A percentile compares a stretch with the other conserved stretches of the same genome.
Evolutionary conservation across 2,329 filamentous ascomycete species (phyloP).

Genomic region (Fusarium sp.): DNA sequence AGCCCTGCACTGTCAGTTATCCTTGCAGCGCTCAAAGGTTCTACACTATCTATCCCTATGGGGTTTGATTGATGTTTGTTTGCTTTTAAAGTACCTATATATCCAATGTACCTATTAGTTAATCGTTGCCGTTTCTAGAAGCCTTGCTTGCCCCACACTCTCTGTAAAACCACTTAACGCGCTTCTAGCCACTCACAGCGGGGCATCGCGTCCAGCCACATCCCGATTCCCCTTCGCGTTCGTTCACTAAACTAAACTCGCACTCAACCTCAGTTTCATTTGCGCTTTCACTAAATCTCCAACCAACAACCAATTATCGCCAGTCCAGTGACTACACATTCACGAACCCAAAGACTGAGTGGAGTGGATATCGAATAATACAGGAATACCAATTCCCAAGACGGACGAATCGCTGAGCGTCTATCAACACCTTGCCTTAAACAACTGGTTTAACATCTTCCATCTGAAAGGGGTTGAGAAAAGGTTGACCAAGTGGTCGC

Average conservation of each 20-base stretch:
- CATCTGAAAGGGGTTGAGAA: slow-evolving; percentile 20
- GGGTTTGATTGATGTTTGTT: not conserved
- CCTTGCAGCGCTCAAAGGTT: not conserved
- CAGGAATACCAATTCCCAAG: not conserved
- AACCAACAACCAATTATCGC: slow-evolving; percentile 13
- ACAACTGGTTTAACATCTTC: not conserved
- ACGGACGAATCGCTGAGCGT: not conserved
- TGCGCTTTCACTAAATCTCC: slow-evolving; percentile 7
- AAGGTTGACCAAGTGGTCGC: slow-evolving; percentile 39
- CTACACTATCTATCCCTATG: not conserved
- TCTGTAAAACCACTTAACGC: slow-evolving; percentile 49
- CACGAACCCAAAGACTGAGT: not conserved
- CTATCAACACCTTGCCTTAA: not conserved
- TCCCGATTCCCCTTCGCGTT: slow-evolving; percentile 30
- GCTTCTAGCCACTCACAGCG: slow-evolving; percentile 44
- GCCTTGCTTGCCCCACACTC: slow-evolving; percentile 10
- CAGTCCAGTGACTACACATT: not conserved
- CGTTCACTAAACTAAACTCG: slow-evolving; percentile 37
- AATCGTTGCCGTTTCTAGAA: not conserved
- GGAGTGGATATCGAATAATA: not conserved
- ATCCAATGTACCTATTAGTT: too few relatives aligned
- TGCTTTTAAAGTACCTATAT: not conserved
- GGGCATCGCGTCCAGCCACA: slow-evolving; percentile 48
- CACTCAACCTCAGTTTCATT: slow-evolving; percentile 18
- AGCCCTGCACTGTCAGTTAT: not conserved